Percentiles rank a stretch among this genome's conserved stretches.
Evolutionary conservation across 2,329 filamentous ascomycete species (phyloP).

Genomic region (Fusarium sp.): DNA sequence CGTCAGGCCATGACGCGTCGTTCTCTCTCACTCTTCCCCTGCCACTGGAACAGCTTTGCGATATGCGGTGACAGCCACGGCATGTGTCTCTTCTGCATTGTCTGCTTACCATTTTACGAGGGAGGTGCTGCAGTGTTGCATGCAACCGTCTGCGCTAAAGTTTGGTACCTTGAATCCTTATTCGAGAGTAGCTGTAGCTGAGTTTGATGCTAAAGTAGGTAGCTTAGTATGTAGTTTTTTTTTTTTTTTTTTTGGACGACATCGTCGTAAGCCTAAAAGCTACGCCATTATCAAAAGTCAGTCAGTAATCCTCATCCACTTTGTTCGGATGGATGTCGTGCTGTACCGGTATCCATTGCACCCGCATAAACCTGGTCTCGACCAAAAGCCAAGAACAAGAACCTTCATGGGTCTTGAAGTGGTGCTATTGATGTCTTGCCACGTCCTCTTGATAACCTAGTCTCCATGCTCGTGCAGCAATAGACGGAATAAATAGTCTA

Average conservation of each 20-base stretch:
- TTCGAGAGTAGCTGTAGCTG: constrained; percentile 24
- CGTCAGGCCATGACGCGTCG: constrained; percentile 47
- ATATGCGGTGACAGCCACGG: constrained; percentile 33
- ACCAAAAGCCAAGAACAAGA: constrained; percentile 15
- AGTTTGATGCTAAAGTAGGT: constrained; percentile 4
- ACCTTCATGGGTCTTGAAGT: constrained; percentile 18
- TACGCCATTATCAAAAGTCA: constrained; percentile 29
- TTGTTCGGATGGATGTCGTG: not conserved
- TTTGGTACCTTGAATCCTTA: constrained; percentile 29
- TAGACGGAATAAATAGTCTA: constrained; percentile 7
- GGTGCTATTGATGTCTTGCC: constrained; percentile 34
- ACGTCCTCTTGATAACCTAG: constrained; percentile 19
- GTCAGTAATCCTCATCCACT: constrained; percentile 10
- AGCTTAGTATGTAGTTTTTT: not conserved
- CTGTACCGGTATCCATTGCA: constrained; percentile 4
- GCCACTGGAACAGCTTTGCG: constrained; percentile 25
- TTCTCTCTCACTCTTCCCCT: constrained; percentile 19
- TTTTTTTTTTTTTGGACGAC: not conserved
- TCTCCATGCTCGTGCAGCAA: constrained; percentile 32
- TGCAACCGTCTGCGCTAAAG: constrained; percentile 20
- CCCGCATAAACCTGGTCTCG: constrained; percentile 16
- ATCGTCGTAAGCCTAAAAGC: constrained; percentile 24
- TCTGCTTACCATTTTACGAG: constrained; percentile 33
- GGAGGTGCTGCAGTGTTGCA: constrained; percentile 26
- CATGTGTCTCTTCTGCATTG: constrained; percentile 27